These are phyloP conservation scores for Scenedesmus sp. DNA, from an alignment of 163 green algal species.

Conservation along the genomic window DNA sequence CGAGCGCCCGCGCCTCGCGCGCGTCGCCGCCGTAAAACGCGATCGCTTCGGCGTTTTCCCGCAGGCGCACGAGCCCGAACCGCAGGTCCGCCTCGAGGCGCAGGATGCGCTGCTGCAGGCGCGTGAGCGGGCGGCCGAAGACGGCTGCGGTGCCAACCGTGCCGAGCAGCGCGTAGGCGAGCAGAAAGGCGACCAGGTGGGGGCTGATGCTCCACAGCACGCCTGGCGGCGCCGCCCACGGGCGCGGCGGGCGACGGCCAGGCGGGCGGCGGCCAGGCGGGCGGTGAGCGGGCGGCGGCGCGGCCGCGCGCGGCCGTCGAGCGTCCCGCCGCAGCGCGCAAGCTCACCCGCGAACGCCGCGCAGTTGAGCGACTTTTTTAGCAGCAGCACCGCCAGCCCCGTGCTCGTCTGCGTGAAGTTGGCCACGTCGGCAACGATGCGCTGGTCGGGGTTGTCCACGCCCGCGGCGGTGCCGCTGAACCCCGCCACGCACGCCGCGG, in stretches of 20 bases:
- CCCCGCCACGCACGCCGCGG: background rate
- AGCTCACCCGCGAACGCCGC: slow-evolving; percentile 77
- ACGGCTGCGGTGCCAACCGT: slow-evolving; percentile 76
- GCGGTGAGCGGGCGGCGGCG: too few relatives aligned
- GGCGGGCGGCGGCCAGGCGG: too few relatives aligned
- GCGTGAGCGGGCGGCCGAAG: slow-evolving; percentile 24
- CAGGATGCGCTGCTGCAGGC: slow-evolving; percentile 18
- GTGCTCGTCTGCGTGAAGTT: slow-evolving; percentile 71
- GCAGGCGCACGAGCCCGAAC: slow-evolving; percentile 78
- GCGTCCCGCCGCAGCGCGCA: slow-evolving; percentile 17
- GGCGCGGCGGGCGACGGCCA: too few relatives aligned
- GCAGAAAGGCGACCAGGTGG: slow-evolving; percentile 81
- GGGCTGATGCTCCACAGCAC: slow-evolving; percentile 84
- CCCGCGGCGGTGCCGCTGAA: background rate
- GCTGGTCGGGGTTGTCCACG: slow-evolving; percentile 43
- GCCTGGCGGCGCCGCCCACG: too few relatives aligned
- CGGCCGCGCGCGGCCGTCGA: too few relatives aligned
- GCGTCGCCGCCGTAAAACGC: slow-evolving; percentile 94
- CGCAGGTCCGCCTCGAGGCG: slow-evolving; percentile 86
- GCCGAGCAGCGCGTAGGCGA: slow-evolving; percentile 82
- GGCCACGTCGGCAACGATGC: slow-evolving; percentile 85
- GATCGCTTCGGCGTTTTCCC: slow-evolving; percentile 96
- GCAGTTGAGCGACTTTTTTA: slow-evolving; percentile 80
- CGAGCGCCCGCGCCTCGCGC: slow-evolving; percentile 78
- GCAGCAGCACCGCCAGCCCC: slow-evolving; percentile 69